phyloP scores from a whole-genome alignment of 805 yeast genomes.

The Dipodascus albidus region DNA sequence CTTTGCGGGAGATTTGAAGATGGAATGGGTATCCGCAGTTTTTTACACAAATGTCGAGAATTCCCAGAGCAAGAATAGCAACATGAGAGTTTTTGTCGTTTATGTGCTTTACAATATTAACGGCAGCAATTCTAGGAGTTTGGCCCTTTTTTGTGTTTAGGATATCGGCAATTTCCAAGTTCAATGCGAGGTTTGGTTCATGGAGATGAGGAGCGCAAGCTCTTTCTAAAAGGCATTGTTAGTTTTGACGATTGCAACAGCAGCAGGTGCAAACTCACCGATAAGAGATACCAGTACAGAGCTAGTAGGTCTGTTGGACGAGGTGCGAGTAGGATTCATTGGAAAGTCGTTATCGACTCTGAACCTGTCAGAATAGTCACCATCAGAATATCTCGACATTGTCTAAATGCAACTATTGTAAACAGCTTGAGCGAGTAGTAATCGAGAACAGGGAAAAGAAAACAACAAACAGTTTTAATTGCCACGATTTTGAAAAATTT shows the following conservation, averaged over 20 bases:
- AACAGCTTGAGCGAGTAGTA: neutral
- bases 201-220: conserved; percentile 75
- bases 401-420: neutral
- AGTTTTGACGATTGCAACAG: too few relatives aligned
- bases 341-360: conserved; percentile 14
- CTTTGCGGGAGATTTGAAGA: conserved; percentile 87
- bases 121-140: conserved; percentile 86
- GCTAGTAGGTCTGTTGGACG: neutral
- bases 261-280: too few relatives aligned
- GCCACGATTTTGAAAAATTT: conserved; percentile 1
- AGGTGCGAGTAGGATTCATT: conserved; percentile 3
- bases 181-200: conserved; percentile 83
- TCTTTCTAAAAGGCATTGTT: conserved; percentile 35
- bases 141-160: conserved; percentile 88
- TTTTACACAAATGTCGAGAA: conserved; percentile 82
- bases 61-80: conserved; percentile 62
- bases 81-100: conserved; percentile 78
- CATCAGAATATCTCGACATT: conserved; percentile 9
- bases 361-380: conserved; percentile 22
- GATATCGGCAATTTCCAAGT: conserved; percentile 86
- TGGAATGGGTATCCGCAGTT: conserved; percentile 98
- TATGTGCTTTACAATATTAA: conserved; percentile 69
- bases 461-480: conserved; percentile 5
- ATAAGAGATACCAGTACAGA: conserved; percentile 7
- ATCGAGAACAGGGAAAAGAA: conserved; percentile 4